These are phyloP conservation scores for Hymenoscyphus salicellus DNA, from an alignment of 2,329 filamentous ascomycete species.

Conservation along the genomic window DNA sequence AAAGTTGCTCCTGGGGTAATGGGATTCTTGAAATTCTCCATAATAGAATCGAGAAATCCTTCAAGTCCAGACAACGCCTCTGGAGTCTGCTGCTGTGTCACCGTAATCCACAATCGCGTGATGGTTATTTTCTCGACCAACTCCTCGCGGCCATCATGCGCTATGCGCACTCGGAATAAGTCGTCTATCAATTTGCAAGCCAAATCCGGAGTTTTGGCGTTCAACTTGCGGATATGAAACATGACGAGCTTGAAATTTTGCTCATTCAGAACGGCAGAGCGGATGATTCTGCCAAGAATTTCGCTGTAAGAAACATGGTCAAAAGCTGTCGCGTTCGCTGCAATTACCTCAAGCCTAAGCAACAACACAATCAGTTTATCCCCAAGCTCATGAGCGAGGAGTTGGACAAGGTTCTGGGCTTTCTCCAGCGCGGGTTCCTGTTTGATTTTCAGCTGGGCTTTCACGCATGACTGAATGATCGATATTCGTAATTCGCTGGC, in stretches of 20 bases:
- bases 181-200: slow-evolving; percentile 57
- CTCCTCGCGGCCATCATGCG: slow-evolving; percentile 46
- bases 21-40: slow-evolving; percentile 43
- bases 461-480: slow-evolving; percentile 63
- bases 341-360: slow-evolving; percentile 66
- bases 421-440: slow-evolving; percentile 46
- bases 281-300: slow-evolving; percentile 61
- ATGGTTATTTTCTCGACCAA: slow-evolving; percentile 71
- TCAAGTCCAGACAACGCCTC: slow-evolving; percentile 40
- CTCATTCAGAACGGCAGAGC: slow-evolving; percentile 57
- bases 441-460: slow-evolving; percentile 49
- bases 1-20: slow-evolving; percentile 61
- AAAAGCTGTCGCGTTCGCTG: slow-evolving; percentile 46
- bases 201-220: slow-evolving; percentile 49
- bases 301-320: slow-evolving; percentile 47
- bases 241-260: slow-evolving; percentile 64
- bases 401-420: slow-evolving; percentile 55
- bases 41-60: slow-evolving; percentile 46
- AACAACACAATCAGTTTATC: slow-evolving; percentile 64
- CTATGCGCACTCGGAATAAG: slow-evolving; percentile 58
- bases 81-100: slow-evolving; percentile 41
- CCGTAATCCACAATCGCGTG: slow-evolving; percentile 64
- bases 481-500: slow-evolving; percentile 63
- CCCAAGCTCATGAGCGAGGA: slow-evolving; percentile 61
- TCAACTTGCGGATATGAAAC: slow-evolving; percentile 64